phyloP scores from a whole-genome alignment of 2,329 filamentous ascomycete genomes.

The Zymoseptoria brevis region DNA sequence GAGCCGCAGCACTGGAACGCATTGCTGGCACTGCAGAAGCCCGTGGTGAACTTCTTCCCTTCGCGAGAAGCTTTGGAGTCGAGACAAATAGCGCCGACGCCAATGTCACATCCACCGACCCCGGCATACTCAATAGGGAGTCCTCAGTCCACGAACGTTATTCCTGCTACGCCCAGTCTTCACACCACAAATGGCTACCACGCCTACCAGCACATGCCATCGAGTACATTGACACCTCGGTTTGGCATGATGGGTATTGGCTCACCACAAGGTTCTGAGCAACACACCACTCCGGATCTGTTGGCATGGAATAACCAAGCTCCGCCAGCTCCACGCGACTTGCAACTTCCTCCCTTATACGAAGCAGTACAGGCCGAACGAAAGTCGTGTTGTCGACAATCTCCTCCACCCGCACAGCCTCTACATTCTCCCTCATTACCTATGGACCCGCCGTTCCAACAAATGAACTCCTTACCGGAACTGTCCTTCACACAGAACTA shows the following conservation, averaged over 20 bases:
- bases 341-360: constrained; percentile 10
- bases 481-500: constrained; percentile 2
- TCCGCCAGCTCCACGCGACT: constrained; percentile 18
- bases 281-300: constrained; percentile 12
- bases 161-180: constrained; percentile 13
- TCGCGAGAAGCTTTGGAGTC: constrained; percentile 23
- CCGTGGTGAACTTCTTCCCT: constrained; percentile 23
- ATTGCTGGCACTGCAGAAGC: constrained; percentile 24
- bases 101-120: constrained; percentile 12
- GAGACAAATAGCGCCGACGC: constrained; percentile 8
- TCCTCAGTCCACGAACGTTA: constrained; percentile 8
- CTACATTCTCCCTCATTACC: constrained; percentile 5
- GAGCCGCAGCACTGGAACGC: constrained; percentile 27
- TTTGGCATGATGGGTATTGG: constrained; percentile 29
- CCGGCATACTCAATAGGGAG: constrained; percentile 13
- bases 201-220: constrained; percentile 8
- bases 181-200: constrained; percentile 10
- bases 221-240: constrained; percentile 17
- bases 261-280: constrained; percentile 16
- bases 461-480: constrained; percentile 6
- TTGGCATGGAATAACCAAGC: constrained; percentile 22
- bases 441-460: constrained; percentile 1
- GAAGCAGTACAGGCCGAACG: constrained; percentile 8
- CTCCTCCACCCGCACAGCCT: constrained; percentile 9
- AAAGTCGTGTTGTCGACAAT: constrained; percentile 22